These are phyloP conservation scores for Coemansia sp. DNA, from an alignment of 192 early-diverging fungal species.

Conservation along the genomic window DNA sequence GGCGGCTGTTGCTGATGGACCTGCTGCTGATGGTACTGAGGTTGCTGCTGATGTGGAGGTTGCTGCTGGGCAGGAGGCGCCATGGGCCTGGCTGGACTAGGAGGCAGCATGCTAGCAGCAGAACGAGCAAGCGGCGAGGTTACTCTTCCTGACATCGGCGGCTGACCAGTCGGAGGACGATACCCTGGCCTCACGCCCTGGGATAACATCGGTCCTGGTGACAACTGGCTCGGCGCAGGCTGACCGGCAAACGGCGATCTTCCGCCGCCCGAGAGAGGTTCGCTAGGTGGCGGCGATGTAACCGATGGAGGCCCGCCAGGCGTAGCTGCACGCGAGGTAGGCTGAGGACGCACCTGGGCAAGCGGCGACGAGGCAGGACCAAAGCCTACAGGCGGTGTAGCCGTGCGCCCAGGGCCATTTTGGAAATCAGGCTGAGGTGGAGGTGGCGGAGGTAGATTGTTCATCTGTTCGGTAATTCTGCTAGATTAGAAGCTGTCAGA, in stretches of 20 bases:
- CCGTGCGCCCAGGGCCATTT: constrained; percentile 18
- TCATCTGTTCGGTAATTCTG: constrained; percentile 12
- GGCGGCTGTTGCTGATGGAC: background rate
- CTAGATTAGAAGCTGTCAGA: background rate
- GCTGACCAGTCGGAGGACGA: constrained; percentile 10
- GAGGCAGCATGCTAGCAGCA: constrained; percentile 8
- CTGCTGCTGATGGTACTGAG: background rate
- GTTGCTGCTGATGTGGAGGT: background rate
- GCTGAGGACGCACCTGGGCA: constrained; percentile 44
- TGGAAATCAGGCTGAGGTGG: constrained; percentile 21
- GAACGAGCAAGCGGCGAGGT: constrained; percentile 40
- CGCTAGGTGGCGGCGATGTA: constrained; percentile 14
- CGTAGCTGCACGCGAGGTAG: constrained; percentile 39
- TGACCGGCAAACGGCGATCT: constrained; percentile 44
- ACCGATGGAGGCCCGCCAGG: constrained; percentile 19
- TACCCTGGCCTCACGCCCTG: constrained; percentile 19
- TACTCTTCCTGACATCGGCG: constrained; percentile 23
- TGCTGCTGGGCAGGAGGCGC: constrained; percentile 20
- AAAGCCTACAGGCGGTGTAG: constrained; percentile 48
- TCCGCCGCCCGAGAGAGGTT: background rate
- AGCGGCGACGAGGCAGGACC: constrained; percentile 50
- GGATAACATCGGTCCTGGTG: constrained; percentile 20
- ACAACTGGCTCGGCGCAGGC: constrained; percentile 31
- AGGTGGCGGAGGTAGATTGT: constrained; percentile 27
- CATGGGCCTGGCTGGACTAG: constrained; percentile 11